Percentiles rank a stretch among this genome's conserved stretches.
phyloP scores from a whole-genome alignment of 441 rosid genomes.

The Arabidopsis hybrid region DNA sequence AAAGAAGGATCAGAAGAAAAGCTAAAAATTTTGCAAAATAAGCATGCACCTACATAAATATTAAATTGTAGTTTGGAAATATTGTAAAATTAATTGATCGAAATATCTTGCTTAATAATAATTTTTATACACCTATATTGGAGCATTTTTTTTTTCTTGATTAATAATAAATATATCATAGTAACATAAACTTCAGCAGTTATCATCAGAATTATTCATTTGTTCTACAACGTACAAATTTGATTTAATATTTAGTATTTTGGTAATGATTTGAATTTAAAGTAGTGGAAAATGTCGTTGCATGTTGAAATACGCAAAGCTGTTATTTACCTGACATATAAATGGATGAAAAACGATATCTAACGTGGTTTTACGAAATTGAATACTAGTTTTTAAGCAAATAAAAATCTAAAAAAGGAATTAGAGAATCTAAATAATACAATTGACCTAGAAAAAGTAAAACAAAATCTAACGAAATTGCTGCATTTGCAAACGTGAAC shows the following conservation, averaged over 20 bases:
- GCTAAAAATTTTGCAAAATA: background rate
- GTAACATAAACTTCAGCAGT: background rate
- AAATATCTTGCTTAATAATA: background rate
- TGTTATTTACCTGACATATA: background rate
- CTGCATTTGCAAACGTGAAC: constrained; percentile 39
- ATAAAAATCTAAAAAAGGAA: background rate
- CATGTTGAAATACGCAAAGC: constrained; percentile 6
- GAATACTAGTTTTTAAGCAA: background rate
- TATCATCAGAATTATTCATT: background rate
- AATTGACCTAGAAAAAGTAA: constrained; percentile 34
- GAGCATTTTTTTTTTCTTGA: background rate
- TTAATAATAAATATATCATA: background rate
- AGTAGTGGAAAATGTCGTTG: background rate
- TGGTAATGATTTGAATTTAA: background rate
- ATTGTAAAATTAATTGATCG: background rate
- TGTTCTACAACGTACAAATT: background rate
- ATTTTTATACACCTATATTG: background rate
- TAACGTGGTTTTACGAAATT: background rate
- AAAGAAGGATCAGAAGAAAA: background rate
- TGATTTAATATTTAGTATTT: background rate
- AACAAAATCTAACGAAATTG: constrained; percentile 20
- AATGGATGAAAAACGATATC: no score
- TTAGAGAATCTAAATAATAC: constrained; percentile 14
- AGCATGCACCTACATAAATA: background rate
- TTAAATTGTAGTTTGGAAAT: background rate